phyloP scores from a whole-genome alignment of 2,329 filamentous ascomycete species.

The Xylaria polymorpha region DNA sequence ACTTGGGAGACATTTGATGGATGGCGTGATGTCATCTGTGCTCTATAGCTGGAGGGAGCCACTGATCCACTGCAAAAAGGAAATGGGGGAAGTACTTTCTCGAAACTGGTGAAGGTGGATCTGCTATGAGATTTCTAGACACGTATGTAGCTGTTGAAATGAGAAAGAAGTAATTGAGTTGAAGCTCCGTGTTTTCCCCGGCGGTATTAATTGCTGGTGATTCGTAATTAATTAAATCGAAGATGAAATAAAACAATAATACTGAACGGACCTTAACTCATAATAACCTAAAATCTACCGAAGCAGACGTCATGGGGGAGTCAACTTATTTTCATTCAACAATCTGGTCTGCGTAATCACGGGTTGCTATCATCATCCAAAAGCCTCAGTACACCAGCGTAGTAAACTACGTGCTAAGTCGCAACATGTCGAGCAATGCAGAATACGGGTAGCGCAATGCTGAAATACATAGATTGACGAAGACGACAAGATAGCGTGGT shows the following conservation, averaged over 20 bases:
- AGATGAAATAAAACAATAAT: not conserved
- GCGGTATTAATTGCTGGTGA: not conserved
- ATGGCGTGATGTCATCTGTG: slow-evolving; percentile 5
- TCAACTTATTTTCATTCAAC: not conserved
- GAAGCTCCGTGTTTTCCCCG: not conserved
- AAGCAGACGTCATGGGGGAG: not conserved
- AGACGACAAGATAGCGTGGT: not conserved
- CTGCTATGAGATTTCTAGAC: not conserved
- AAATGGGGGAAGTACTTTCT: not conserved
- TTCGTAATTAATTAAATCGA: not conserved
- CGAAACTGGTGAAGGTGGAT: not conserved
- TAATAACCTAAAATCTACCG: not conserved
- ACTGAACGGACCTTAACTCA: not conserved
- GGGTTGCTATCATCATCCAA: not conserved
- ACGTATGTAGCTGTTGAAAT: not conserved
- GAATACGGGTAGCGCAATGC: not conserved
- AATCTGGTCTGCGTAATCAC: not conserved
- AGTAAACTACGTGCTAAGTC: not conserved
- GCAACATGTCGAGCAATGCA: not conserved
- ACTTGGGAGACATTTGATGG: not conserved
- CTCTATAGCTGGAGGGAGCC: slow-evolving; percentile 10
- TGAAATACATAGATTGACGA: not conserved
- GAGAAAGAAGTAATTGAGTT: not conserved
- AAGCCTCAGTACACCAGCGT: not conserved
- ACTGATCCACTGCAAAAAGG: not conserved